Base-by-base conservation (phyloP, 2,329 filamentous ascomycete species). In the Aspergillus clavatus region DNA sequence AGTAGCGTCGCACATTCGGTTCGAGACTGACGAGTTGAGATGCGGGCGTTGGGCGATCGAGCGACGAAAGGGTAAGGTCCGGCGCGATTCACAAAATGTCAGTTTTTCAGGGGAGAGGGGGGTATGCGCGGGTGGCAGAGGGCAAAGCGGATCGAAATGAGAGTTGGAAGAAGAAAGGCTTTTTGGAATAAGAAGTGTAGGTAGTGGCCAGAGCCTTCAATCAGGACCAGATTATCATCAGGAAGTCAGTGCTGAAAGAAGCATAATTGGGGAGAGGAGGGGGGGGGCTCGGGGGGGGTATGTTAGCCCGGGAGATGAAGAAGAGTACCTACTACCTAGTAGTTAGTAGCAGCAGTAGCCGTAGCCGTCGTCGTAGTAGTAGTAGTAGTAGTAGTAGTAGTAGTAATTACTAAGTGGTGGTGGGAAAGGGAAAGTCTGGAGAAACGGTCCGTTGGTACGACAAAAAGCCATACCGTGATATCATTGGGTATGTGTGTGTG, bases 1-100 rank as follows among this genome's bases (percentile, higher is more conserved):
- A 42, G 44, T 59, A 52, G 43, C 56, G 57, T 65, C 54, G 60
- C 61, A 66, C 65, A 68, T 67, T 65, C 61, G 60, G 58, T 65
- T 35, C 59, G 55, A 62, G 50, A 44, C 46, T 46, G 47, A 48
- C 49, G 52, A 44, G 43, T 53, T 42, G 40, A 39, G 44, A 48
- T 47, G 42, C 36, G 41, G 43, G 33, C 50, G 41, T 50, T 41
- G 42, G 38, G n/a, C 24, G 23, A 44, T 38, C 46, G 48, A 47
- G 51, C 47, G 51, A 52, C 42, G 31, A 45, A 46, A 40, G 37
- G 45, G 44, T 46, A 46, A 39, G 49, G 49, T n/a, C n/a, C 54
- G 51, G 60, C 56, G 61, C 59, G 41, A 42, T 27, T 38, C 43
- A 41, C 49, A 40, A 44, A 41, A 28, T 37, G 42, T 47, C 43